Base-by-base conservation (phyloP, 2,329 filamentous ascomycete genomes). In the Sordariomycetes sp. region DNA sequence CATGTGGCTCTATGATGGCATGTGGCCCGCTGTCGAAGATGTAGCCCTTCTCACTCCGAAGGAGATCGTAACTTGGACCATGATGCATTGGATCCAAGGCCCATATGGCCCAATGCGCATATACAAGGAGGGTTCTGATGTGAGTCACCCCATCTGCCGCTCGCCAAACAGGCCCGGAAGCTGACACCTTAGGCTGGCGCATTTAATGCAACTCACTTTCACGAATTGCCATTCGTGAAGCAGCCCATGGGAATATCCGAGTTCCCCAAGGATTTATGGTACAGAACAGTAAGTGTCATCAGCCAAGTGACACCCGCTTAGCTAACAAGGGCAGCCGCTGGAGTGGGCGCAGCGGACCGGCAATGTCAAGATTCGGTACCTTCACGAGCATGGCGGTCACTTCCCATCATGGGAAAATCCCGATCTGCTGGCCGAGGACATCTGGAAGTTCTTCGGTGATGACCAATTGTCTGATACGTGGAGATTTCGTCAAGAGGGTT, bases 361-460 rank as follows among this genome's bases (percentile, higher is more conserved):
- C 9, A 35, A 35, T 14, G 23, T 35, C 21, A 23, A 17, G 28
- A 16, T 10, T 3, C 18, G 31, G 8, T 23, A 21, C n/a, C 14
- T 24, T 8, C 31, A 33, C 10, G 18, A 21, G 7, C 16, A 24
- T 3, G 33, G 33, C 14, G 33, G 33, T 8, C 33, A 35, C 19
- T 35, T 35, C 19, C 16, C 33, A 6, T 10, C 26, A 8, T 30
- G 16, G 8, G 33, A 35, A 16, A 25, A 10, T 8, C 21, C 33
- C 8, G 27, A 35, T 17, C 5, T 21, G 18, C 12, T 35, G 20
- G 19, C 21, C 7, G 26, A 49, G 52, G 33, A 35, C 15, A 31
- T 35, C 16, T 21, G 28, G 21, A 16, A 16, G 8, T 31, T 52
- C 45, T 45, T 31, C 20, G 29, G 29, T 12, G 29, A 31, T 17